Conservation (phyloP, 2,329 filamentous ascomycete species). For the Claviceps fusiformis region DNA sequence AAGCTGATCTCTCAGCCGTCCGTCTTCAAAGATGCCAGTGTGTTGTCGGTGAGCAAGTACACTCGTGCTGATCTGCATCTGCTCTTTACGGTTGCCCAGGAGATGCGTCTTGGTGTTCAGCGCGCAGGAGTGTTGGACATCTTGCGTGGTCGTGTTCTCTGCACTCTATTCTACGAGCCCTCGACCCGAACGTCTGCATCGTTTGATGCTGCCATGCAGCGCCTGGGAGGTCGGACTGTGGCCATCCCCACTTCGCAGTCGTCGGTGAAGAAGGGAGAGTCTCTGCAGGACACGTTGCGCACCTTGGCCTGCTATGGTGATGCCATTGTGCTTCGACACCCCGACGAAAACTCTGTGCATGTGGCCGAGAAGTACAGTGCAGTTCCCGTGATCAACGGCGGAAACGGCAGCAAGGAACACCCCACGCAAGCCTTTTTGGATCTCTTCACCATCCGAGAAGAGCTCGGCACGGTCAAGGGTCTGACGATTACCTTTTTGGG, state of each 20-base stretch:
- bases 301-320: constrained; percentile 92
- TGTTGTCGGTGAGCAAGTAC: constrained; percentile 88
- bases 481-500: constrained; percentile 93
- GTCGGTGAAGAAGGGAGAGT: constrained; percentile 88
- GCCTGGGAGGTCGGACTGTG: constrained; percentile 78
- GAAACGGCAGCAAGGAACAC: constrained; percentile 91
- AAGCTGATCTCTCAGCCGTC: constrained; percentile 63
- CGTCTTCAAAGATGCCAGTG: constrained; percentile 77
- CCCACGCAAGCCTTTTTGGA: constrained; percentile 96
- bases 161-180: constrained; percentile 94
- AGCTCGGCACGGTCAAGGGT: constrained; percentile 87
- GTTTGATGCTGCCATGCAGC: constrained; percentile 97
- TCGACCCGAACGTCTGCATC: constrained; percentile 91
- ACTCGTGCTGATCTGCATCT: constrained; percentile 76
- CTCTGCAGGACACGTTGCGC: constrained; percentile 81
- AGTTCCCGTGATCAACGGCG: constrained; percentile 91
- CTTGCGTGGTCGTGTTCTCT: constrained; percentile 73
- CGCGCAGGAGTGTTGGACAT: constrained; percentile 80
- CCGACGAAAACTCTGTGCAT: constrained; percentile 65
- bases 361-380: constrained; percentile 76
- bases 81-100: constrained; percentile 90
- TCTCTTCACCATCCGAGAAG: constrained; percentile 95
- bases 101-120: constrained; percentile 93
- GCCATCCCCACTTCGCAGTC: constrained; percentile 71
- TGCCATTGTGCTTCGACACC: constrained; percentile 90